Evolutionary conservation across 2,329 filamentous ascomycete genomes (phyloP), one percentile per base, ranked within the genome.

Genomic region (Pseudocercospora eumusae): DNA sequence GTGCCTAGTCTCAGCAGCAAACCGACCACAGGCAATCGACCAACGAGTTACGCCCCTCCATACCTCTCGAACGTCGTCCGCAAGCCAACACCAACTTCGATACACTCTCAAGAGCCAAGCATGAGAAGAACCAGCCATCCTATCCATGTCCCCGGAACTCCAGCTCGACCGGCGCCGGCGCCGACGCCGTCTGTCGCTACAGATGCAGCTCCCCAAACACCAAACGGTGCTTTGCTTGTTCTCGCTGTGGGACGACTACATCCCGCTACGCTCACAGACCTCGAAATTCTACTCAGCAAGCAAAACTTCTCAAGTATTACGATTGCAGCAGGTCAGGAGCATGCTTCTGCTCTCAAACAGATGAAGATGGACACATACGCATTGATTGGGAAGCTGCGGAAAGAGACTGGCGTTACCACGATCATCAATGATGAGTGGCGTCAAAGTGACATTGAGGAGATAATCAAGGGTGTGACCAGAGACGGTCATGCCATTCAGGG

Each of bases 351-450:
- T 21, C n/a, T 70, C 36, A 70, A 68, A 56, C 65, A 68, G 49
- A 31, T 70, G 31, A 69, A 69, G 53, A 68, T 70, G 66, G 64
- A 69, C 33, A 63, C 63, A 15, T 70, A 66, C 60, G 65, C 60
- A 8, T 40, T 70, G 25, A 59, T 68, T 10, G 68, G 68, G 7
- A 63, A 62, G 27, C 53, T 70, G 57, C 56, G 66, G 27, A 60
- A 65, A 56, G 70, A 74, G 52, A 49, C 68, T n/a, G 64, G 64
- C 9, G 65, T 74, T 1, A 57, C 62, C 3, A 63, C 68, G 42
- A 60, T 66, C 27, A 45, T 67, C 18, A 63, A 64, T 23, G 59
- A 65, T 7, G 56, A 57, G 15, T 66, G 66, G 67, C 68, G 47
- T 7, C 59, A 64, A 11, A 63, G 64, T 8, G 64, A 65, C 9